phyloP scores from a whole-genome alignment of 345 rosid species.

The Aurinia saxatilis region DNA sequence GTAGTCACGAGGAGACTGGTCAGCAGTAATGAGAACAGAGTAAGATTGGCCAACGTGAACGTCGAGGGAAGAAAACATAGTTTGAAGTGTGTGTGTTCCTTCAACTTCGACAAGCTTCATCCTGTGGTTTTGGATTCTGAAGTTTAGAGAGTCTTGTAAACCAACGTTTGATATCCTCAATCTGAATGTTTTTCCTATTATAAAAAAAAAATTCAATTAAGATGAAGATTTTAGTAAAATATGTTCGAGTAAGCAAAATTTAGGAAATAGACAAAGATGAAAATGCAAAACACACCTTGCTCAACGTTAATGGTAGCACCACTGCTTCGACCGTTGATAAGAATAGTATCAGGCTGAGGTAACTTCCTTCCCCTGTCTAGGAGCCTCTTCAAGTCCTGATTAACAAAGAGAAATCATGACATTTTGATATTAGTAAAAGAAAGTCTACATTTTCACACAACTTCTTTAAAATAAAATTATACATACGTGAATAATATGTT shows the following conservation, averaged over 20 bases:
- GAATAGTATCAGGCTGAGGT: slow-evolving; percentile 75
- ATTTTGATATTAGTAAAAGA: no score
- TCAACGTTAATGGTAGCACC: slow-evolving; percentile 67
- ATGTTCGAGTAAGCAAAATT: not conserved
- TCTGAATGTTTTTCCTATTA: slow-evolving; percentile 41
- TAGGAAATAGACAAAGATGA: not conserved
- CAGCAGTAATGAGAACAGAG: slow-evolving; percentile 55
- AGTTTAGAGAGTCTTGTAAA: slow-evolving; percentile 43
- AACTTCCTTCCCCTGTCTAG: slow-evolving; percentile 62
- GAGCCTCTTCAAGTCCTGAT: slow-evolving; percentile 46
- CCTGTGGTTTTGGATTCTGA: slow-evolving; percentile 36
- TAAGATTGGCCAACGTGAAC: slow-evolving; percentile 63
- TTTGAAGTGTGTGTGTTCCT: slow-evolving; percentile 53
- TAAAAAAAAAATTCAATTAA: no score
- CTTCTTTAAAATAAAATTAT: no score
- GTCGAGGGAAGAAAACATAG: slow-evolving; percentile 37
- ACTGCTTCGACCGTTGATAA: slow-evolving; percentile 79
- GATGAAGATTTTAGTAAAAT: not conserved
- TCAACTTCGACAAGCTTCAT: slow-evolving; percentile 60
- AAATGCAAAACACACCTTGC: slow-evolving; percentile 49
- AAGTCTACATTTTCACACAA: no score
- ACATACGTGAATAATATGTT: no score
- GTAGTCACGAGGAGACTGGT: slow-evolving; percentile 35
- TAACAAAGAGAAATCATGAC: no score
- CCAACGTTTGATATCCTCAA: slow-evolving; percentile 59